Percentiles rank a stretch among this genome's conserved stretches.
Conservation (phyloP, 495 filamentous ascomycete genomes). For the Penicillium herquei region DNA sequence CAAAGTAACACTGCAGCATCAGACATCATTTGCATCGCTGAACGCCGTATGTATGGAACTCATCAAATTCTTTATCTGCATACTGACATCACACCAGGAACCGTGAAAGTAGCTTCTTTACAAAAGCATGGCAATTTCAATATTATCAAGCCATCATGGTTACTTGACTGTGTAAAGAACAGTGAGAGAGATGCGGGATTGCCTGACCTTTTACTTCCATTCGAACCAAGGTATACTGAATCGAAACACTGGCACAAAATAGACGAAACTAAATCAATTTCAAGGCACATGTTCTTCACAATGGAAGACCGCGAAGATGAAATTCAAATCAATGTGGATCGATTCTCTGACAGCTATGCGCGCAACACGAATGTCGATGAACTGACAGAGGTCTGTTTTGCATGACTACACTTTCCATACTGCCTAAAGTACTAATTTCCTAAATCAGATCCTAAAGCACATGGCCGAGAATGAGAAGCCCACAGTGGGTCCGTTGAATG, state of each 20-base stretch:
- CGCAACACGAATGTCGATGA: conserved; percentile 67
- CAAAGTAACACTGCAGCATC: conserved; percentile 64
- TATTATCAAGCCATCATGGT: conserved; percentile 78
- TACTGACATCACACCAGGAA: conserved; percentile 36
- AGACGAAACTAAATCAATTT: background rate
- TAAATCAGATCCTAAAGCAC: conserved; percentile 39
- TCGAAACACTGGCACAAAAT: background rate
- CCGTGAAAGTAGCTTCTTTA: conserved; percentile 82
- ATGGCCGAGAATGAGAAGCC: conserved; percentile 40
- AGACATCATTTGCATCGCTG: conserved; percentile 70
- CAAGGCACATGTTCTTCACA: conserved; percentile 58
- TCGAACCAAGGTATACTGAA: conserved; percentile 58
- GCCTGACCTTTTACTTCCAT: conserved; percentile 60
- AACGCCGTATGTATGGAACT: conserved; percentile 55
- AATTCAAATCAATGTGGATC: conserved; percentile 60
- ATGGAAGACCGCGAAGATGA: conserved; percentile 42
- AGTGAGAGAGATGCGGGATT: conserved; percentile 58
- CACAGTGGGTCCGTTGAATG: conserved; percentile 20
- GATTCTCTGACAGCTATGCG: conserved; percentile 80
- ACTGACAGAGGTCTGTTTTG: conserved; percentile 49
- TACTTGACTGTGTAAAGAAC: conserved; percentile 76
- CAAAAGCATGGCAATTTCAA: conserved; percentile 66
- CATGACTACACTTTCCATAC: background rate
- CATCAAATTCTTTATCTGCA: background rate
- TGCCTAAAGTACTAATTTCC: background rate